Evolutionary conservation across 768 basidiomycete species (phyloP).

Genomic region (Trametes villosa): DNA sequence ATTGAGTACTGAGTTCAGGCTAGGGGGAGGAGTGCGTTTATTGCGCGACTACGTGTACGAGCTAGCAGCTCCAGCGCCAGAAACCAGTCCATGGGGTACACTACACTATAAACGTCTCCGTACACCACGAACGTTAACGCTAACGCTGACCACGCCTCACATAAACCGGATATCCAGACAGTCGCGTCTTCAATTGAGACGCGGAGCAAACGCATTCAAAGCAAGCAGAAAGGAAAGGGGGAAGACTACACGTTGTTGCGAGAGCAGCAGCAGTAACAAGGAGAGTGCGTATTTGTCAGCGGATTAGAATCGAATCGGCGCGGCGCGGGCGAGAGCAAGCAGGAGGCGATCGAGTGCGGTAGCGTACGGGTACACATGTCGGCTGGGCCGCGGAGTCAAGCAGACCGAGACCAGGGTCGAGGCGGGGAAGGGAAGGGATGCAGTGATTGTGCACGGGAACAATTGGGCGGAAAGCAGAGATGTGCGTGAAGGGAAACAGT

Average conservation of each 20-base stretch:
- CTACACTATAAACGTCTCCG: too few relatives aligned
- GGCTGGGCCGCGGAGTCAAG: not conserved
- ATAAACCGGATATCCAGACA: too few relatives aligned
- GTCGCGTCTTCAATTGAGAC: too few relatives aligned
- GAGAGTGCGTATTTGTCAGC: slow-evolving; percentile 18
- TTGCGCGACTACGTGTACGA: too few relatives aligned
- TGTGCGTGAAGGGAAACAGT: not conserved
- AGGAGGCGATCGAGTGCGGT: slow-evolving; percentile 11
- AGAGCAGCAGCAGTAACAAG: slow-evolving; percentile 8
- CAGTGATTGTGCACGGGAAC: not conserved
- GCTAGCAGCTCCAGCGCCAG: too few relatives aligned
- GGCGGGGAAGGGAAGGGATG: not conserved
- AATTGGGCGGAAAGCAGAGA: not conserved
- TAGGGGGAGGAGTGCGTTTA: too few relatives aligned
- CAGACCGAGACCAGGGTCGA: not conserved
- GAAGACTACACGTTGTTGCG: not conserved
- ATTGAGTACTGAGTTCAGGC: too few relatives aligned
- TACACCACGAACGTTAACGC: too few relatives aligned
- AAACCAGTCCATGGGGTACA: too few relatives aligned
- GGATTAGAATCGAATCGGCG: slow-evolving; percentile 9
- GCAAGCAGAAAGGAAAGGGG: not conserved
- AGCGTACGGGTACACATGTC: slow-evolving; percentile 10
- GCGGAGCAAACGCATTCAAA: too few relatives aligned
- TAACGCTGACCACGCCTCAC: too few relatives aligned
- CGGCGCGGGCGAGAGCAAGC: not conserved